Base-by-base conservation (phyloP, 441 rosid genomes). In the Gossypium schwendimanii region DNA sequence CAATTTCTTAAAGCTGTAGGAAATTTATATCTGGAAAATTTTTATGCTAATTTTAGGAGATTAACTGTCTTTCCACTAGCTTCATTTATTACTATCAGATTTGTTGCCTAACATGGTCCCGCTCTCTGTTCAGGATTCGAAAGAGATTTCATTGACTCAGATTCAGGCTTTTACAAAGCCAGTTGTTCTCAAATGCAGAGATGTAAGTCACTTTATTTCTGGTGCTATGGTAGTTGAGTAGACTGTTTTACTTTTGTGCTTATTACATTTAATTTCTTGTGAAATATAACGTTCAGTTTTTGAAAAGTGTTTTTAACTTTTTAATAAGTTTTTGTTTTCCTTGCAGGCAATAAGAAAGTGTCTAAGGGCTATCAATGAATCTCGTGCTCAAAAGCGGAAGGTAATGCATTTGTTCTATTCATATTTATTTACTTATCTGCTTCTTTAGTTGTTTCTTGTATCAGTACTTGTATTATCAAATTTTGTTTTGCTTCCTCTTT, bases 311-410 rank as follows among this genome's bases (percentile, higher is more conserved):
- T 41, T 28, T 55, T 45, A 58, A 17, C 24, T 44, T 58, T 41
- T 59, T 76, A 73, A 45, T 59, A 24, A 55, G 61, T 68, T 52
- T 54, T 63, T 60, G 68, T 75, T 52, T 70, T 72, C 31, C 47
- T 72, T 76, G 76, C 87, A 96, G 98, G 87, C 94, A 53, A 86
- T 94, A 79, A 85, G 90, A 81, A 96, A 91, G 84, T 86, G 93
- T 75, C 82, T 82, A 28, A 89, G 99, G 85, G 98, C 97, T 73
- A 94, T 94, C 70, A 94, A 92, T 77, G 97, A 94, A 76, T 92
- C 99, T 77, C 97, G 98, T 63, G 92, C 97, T 33, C 93, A 88
- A 81, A 96, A 96, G 87, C 94, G 99, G 59, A 96, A 94, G 98
- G 99, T 92, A 57, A 26, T 49, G 20, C 70, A n/a, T 49, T 17